Evolutionary conservation across 2,329 filamentous ascomycete species (phyloP).

Genomic region (Aureobasidium leucospermi): DNA sequence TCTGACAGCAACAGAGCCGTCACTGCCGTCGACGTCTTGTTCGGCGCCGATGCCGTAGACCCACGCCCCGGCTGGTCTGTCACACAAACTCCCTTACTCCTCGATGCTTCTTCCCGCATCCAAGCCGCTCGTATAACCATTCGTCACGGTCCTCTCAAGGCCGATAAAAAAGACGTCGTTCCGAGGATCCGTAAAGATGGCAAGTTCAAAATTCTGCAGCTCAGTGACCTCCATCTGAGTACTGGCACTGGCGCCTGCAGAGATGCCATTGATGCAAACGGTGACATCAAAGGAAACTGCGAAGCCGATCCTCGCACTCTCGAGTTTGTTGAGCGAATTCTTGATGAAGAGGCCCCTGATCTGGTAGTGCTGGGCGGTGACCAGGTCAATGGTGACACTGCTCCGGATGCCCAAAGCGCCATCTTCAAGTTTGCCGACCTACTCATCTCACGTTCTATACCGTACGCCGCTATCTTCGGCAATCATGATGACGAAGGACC

Average conservation of each 20-base stretch:
- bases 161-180: slow-evolving; percentile 50
- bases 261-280: slow-evolving; percentile 69
- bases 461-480: slow-evolving; percentile 89
- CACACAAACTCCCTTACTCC: slow-evolving; percentile 62
- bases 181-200: slow-evolving; percentile 80
- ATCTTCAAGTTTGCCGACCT: slow-evolving; percentile 89
- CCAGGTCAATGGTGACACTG: slow-evolving; percentile 89
- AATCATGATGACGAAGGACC: slow-evolving; percentile 95
- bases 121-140: slow-evolving; percentile 71
- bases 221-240: slow-evolving; percentile 88
- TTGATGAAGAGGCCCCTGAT: slow-evolving; percentile 92
- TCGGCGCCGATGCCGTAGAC: slow-evolving; percentile 85
- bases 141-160: slow-evolving; percentile 60
- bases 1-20: slow-evolving; percentile 68
- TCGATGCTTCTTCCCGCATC: slow-evolving; percentile 55
- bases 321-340: slow-evolving; percentile 73
- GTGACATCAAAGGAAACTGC: slow-evolving; percentile 66
- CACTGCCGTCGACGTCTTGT: slow-evolving; percentile 78
- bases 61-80: slow-evolving; percentile 80
- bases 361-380: slow-evolving; percentile 88
- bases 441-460: slow-evolving; percentile 79
- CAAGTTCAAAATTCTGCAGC: slow-evolving; percentile 94
- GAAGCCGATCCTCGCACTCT: slow-evolving; percentile 87
- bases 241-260: slow-evolving; percentile 82
- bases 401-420: slow-evolving; percentile 83